Evolutionary conservation across 139 green algal genomes (phyloP), one percentile per base, ranked within the genome.

Genomic region (Tetraselmis striata): DNA sequence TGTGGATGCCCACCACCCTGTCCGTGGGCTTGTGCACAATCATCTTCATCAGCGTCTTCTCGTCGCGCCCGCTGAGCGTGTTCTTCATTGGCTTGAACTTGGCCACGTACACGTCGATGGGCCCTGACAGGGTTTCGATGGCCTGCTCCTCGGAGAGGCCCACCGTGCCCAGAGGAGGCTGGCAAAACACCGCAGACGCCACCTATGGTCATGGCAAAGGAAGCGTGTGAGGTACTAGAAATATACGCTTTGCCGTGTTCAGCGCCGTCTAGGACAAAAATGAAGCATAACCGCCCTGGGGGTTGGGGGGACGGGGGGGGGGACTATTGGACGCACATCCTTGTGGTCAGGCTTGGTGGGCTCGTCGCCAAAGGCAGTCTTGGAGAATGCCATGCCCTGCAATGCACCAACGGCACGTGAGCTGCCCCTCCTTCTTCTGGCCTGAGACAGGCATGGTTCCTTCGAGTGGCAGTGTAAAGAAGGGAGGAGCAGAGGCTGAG

Each of bases 31-130:
- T 89, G 75, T 98, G 92, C 80, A 99, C 97, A 2, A 99, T 83
- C 31, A 99, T 86, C 87, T 98, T 96, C 92, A 94, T 96, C 58
- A 98, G 91, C 1, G 93, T 92, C 80, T 88, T 88, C 82, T 96
- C 89, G 11, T 91, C 89, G 30, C 87, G 87, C 77, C 95, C 95
- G 76, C 89, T 92, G 75, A 99, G 83, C 28, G 96, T 98, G 88
- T 97, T 95, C 80, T 95, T 93, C 96, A 99, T 98, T 58, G 96
- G 93, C 79, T 87, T 88, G 87, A 99, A 99, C 59, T 85, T 91
- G 78, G 93, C 94, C 23, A 91, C 94, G 92, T 95, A 99, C 28
- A 99, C 86, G 85, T 99, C 94, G 1, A 99, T 81, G 79, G 95
- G 85, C 26, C 88, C 86, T 45, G 88, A 89, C 80, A 92, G 58